These are phyloP conservation scores for Eucalyptus erythrocorys DNA, from an alignment of 345 rosid genomes.

Conservation along the genomic window DNA sequence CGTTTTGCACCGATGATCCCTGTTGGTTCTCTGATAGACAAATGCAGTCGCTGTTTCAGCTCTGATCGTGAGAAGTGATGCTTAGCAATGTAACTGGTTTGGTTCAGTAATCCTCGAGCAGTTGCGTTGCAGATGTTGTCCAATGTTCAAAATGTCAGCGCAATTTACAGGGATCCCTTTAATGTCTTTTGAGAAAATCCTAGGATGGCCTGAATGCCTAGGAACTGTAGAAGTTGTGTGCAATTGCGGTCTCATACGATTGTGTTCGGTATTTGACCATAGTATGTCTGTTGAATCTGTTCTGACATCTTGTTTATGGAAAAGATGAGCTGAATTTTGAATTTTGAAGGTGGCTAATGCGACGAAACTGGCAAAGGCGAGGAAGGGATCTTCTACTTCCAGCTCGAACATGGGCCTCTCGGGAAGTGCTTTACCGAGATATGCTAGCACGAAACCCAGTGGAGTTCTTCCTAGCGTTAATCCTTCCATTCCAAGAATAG, in stretches of 20 bases:
- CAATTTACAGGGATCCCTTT: background rate
- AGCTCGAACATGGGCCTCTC: slow-evolving; percentile 4
- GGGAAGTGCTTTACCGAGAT: slow-evolving; percentile 8
- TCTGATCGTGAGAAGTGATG: background rate
- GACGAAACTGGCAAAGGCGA: slow-evolving; percentile 40
- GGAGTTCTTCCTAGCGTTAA: slow-evolving; percentile 16
- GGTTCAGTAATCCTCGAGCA: background rate
- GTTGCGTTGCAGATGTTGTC: background rate
- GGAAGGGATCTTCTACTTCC: slow-evolving; percentile 27
- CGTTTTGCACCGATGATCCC: background rate
- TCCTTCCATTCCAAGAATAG: slow-evolving; percentile 9
- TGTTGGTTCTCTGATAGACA: background rate
- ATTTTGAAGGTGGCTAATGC: slow-evolving; percentile 35
- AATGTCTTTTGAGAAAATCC: background rate
- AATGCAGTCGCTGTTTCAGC: background rate
- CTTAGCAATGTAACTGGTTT: background rate
- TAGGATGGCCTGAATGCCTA: background rate
- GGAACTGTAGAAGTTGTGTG: background rate
- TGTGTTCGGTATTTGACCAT: background rate
- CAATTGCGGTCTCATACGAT: background rate
- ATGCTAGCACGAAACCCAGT: slow-evolving; percentile 15
- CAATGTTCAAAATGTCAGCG: background rate
- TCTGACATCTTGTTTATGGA: background rate
- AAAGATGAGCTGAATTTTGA: background rate
- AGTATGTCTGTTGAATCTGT: background rate